These are phyloP conservation scores for Parasitella parasitica DNA, from an alignment of 371 early-diverging fungal genomes.

Conservation along the genomic window DNA sequence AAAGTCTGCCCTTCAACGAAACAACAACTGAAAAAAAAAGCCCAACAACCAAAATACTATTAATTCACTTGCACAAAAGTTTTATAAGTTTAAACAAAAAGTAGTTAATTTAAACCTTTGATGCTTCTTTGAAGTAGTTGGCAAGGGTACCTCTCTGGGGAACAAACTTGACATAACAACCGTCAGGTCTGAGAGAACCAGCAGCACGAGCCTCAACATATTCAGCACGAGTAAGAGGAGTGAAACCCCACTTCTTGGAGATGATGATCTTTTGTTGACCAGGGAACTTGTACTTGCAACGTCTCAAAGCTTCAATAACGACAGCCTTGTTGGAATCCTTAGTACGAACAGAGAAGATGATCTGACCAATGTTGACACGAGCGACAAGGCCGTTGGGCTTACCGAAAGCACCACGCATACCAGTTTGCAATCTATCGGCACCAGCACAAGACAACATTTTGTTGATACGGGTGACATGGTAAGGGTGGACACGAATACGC, in stretches of 20 bases:
- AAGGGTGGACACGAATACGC: conserved; percentile 99
- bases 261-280: conserved; percentile 99
- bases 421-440: conserved; percentile 99
- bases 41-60: no score
- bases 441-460: conserved; percentile 99
- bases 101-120: conserved; percentile 31
- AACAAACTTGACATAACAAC: conserved; percentile 97
- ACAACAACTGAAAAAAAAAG: no score
- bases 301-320: conserved; percentile 98
- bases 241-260: conserved; percentile 99
- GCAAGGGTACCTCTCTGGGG: conserved; percentile 86
- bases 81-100: not conserved
- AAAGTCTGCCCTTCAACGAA: no score
- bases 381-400: conserved; percentile 99
- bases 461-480: conserved; percentile 99
- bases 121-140: conserved; percentile 51
- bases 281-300: conserved; percentile 99
- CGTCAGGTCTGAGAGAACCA: conserved; percentile 91
- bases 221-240: conserved; percentile 95
- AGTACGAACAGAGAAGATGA: conserved; percentile 98
- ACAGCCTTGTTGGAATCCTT: conserved; percentile 95
- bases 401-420: conserved; percentile 99
- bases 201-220: conserved; percentile 80
- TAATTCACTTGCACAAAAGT: no score
- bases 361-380: conserved; percentile 99